Evolutionary conservation across 1,284 basidiomycete genomes (phyloP).

Genomic region (Grifola frondosa): DNA sequence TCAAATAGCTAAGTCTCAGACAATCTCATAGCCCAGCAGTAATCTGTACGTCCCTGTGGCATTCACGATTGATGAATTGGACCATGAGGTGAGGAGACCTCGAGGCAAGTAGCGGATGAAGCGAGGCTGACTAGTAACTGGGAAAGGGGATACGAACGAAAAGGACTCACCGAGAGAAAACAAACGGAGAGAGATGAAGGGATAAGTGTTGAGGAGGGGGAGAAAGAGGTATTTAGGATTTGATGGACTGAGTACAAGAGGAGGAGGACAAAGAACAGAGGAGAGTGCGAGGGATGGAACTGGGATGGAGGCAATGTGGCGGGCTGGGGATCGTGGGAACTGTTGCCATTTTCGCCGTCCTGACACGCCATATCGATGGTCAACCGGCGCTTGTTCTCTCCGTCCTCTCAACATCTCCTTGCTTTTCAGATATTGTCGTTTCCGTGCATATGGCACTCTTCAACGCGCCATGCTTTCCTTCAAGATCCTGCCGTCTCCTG

Average conservation of each 20-base stretch:
- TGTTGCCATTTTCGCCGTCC: conserved; percentile 4
- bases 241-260: conserved; percentile 30
- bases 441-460: too few species aligned
- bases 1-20: conserved; percentile 2
- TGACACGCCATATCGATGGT: too few species aligned
- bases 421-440: too few species aligned
- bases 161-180: background rate
- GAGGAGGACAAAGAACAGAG: conserved; percentile 33
- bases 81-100: conserved; percentile 17
- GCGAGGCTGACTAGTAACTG: conserved; percentile 3
- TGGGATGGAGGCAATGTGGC: conserved; percentile 25
- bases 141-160: too few species aligned
- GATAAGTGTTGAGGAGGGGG: background rate
- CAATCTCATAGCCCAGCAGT: conserved; percentile 2
- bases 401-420: too few species aligned
- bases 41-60: conserved; percentile 18
- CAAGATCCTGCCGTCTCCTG: too few species aligned
- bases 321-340: conserved; percentile 25
- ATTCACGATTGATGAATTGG: conserved; percentile 11
- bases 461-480: too few species aligned
- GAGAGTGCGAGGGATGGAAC: conserved; percentile 21
- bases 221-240: conserved; percentile 21
- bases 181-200: conserved; percentile 3
- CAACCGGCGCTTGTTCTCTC: too few species aligned
- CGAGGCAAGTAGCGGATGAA: conserved; percentile 14